Evolutionary conservation across 805 yeast species (phyloP), one percentile per base, ranked within the genome.

Genomic region (Kuraishia piskuri): DNA sequence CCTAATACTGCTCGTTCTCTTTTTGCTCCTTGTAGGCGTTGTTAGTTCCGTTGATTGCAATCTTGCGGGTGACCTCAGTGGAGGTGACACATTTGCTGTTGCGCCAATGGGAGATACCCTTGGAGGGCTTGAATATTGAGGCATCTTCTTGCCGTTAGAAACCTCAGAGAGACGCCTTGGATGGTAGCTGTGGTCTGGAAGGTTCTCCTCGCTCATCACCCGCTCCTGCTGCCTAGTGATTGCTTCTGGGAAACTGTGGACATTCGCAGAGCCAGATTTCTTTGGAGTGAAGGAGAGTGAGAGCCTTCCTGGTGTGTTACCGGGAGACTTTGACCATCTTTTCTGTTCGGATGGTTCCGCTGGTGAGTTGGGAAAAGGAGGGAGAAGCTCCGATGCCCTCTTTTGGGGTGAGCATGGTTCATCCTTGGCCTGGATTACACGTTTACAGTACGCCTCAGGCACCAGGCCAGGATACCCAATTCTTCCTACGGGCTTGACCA

Each of bases 401-500:
- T 31, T 31, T n/a, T 31, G 40, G 9, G 8, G 40, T 10, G 40
- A 12, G 17, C 14, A 12, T 3, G 9, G 40, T 7, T 31, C 40
- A 3, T 31, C 40, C 17, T 12, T 31, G 14, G 40, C 8, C 17
- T 31, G 40, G 24, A 22, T 47, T 25, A 55, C 49, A n/a, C 49
- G 25, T 31, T 47, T 47, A 14, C 49, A 47, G 58, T 75, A 76
- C 37, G 72, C 67, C 2, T 79, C 75, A 1, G 85, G 85, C 1
- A 81, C 72, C 53, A 80, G 64, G 1, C 85, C 85, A 1, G 78
- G 75, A 3, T 61, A 63, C 3, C 69, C 63, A 26, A 78, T 54
- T 54, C 73, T 69, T 46, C 77, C 79, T 36, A 81, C 72, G n/a
- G 79, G 75, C 61, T 80, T 79, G 8, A 79, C 86, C 47, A 79